phyloP scores from a whole-genome alignment of 2,329 filamentous ascomycete genomes.

The Verticillium dahliae region DNA sequence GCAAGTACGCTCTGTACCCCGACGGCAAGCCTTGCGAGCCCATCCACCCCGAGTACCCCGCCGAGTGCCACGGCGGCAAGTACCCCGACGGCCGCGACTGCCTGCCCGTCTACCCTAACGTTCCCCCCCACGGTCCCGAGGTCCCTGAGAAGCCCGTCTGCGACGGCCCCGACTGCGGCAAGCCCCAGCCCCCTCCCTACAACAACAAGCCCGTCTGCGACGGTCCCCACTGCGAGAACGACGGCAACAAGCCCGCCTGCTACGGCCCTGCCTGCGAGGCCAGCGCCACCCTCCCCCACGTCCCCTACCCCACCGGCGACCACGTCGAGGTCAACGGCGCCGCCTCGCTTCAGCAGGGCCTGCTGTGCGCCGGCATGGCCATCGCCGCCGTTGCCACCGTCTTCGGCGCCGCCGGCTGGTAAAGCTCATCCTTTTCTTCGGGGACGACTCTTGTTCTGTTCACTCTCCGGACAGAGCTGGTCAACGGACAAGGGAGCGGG shows the following conservation, averaged over 20 bases:
- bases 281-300: slow-evolving; percentile 1
- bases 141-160: not conserved
- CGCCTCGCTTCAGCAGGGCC: slow-evolving; percentile 1
- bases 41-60: not conserved
- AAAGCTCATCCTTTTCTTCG: not conserved
- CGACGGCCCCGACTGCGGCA: not conserved
- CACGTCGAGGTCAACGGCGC: slow-evolving; percentile 8
- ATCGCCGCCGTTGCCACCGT: slow-evolving; percentile 2
- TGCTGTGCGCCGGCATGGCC: slow-evolving; percentile 1
- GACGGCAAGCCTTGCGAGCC: not conserved
- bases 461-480: not conserved
- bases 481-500: not conserved
- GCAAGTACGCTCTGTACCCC: not conserved
- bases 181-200: not conserved
- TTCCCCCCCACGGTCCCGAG: not conserved
- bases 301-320: not conserved
- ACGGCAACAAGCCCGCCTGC: not conserved
- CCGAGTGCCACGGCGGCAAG: not conserved
- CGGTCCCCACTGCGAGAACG: not conserved
- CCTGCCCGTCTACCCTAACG: not conserved
- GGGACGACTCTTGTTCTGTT: not conserved
- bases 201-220: not conserved
- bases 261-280: not conserved
- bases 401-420: slow-evolving; percentile 3
- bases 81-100: not conserved